These are phyloP conservation scores for Leonotis leonurus DNA, from an alignment of 257 asterid genomes.

Conservation along the genomic window DNA sequence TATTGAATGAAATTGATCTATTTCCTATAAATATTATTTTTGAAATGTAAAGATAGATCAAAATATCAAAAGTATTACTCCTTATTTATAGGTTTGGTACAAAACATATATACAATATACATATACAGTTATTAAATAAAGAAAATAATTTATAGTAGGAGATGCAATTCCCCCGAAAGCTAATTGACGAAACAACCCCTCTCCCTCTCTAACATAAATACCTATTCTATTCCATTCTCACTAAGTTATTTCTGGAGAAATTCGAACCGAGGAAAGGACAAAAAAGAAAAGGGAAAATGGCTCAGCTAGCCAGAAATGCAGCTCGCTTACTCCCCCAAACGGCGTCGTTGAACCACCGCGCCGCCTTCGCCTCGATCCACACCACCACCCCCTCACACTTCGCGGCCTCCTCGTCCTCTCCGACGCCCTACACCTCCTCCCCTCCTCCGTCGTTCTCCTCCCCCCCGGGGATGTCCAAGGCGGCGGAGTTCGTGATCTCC, in stretches of 20 bases:
- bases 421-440: slow-evolving; percentile 50
- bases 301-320: slow-evolving; percentile 69
- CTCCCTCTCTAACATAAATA: not conserved
- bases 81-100: too few relatives aligned
- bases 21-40: too few relatives aligned
- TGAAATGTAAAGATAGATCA: too few relatives aligned
- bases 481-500: slow-evolving; percentile 85
- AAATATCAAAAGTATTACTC: too few relatives aligned
- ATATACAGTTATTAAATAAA: too few relatives aligned
- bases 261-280: not conserved
- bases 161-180: not conserved
- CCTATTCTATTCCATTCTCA: not conserved
- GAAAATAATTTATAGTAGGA: not conserved
- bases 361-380: slow-evolving; percentile 68
- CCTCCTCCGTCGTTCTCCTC: slow-evolving; percentile 73
- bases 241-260: not conserved
- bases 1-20: too few relatives aligned
- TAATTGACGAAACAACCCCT: slow-evolving; percentile 7
- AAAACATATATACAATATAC: too few relatives aligned
- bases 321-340: slow-evolving; percentile 37
- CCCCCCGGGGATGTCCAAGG: slow-evolving; percentile 67
- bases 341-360: slow-evolving; percentile 45
- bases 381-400: slow-evolving; percentile 65
- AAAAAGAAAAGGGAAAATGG: slow-evolving; percentile 31
- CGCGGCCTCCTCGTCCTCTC: slow-evolving; percentile 47